phyloP scores from a whole-genome alignment of 257 asterid genomes.

The Dorcoceras hygrometricum region DNA sequence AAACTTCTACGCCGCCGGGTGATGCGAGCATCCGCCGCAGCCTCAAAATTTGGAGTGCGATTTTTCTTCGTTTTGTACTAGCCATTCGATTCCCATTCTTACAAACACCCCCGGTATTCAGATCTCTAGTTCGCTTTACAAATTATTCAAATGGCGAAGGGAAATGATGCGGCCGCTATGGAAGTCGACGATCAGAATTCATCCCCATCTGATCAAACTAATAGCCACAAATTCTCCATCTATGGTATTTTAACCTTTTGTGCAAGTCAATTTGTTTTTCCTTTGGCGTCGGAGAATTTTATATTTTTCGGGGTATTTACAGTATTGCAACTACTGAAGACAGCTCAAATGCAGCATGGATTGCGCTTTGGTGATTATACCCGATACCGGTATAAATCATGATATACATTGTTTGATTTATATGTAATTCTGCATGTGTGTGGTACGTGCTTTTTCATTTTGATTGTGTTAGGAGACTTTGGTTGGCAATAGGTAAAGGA shows the following conservation, averaged over 20 bases:
- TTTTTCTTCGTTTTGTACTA: neutral
- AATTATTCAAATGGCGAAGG: conserved; percentile 47
- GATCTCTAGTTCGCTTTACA: conserved; percentile 28
- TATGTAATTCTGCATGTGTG: neutral
- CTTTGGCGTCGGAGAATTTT: conserved; percentile 4
- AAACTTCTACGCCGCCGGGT: neutral
- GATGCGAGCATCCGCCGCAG: neutral
- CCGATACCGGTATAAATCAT: conserved; percentile 67
- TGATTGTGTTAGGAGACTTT: neutral
- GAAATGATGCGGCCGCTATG: conserved; percentile 55
- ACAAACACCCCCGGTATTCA: conserved; percentile 13
- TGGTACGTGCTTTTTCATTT: neutral
- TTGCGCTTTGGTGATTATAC: conserved; percentile 88
- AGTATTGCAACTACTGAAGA: conserved; percentile 88
- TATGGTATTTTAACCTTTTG: conserved; percentile 40
- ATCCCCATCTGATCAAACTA: conserved; percentile 50
- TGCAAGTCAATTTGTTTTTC: neutral
- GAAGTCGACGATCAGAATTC: conserved; percentile 62
- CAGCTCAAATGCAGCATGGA: conserved; percentile 99
- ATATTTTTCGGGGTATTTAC: conserved; percentile 28
- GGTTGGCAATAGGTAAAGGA: neutral
- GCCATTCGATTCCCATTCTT: neutral
- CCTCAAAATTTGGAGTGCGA: neutral
- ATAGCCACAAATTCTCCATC: conserved; percentile 70
- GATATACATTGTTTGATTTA: neutral